Conservation (phyloP, 108 stramenopile species). For the Discostella stelligeroides region DNA sequence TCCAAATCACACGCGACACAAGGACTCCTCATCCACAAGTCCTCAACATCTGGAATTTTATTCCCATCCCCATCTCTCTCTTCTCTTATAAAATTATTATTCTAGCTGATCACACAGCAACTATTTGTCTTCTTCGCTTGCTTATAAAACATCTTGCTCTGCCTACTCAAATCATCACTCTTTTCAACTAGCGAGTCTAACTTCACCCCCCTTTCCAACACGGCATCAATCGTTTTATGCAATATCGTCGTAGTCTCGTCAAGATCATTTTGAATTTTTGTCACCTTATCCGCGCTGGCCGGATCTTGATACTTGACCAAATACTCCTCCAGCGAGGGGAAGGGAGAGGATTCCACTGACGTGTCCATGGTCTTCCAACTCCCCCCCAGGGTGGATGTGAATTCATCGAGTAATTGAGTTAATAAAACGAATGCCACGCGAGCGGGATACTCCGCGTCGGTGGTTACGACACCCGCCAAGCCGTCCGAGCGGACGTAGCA, state of each 20-base stretch:
- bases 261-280: constrained; percentile 98
- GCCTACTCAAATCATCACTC: constrained; percentile 93
- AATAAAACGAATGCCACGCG: constrained; percentile 97
- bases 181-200: constrained; percentile 97
- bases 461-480: constrained; percentile 89
- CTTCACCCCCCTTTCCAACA: constrained; percentile 97
- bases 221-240: constrained; percentile 98
- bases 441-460: constrained; percentile 97
- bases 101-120: constrained; percentile 95
- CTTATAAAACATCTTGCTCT: constrained; percentile 99
- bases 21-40: too few relatives aligned
- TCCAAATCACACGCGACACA: too few relatives aligned
- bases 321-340: constrained; percentile 73
- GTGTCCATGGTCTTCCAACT: constrained; percentile 69
- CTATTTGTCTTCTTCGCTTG: constrained; percentile 98
- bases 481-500: constrained; percentile 97
- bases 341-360: constrained; percentile 61
- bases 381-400: constrained; percentile 63
- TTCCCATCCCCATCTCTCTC: too few relatives aligned
- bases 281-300: constrained; percentile 95
- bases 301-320: constrained; percentile 91
- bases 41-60: too few relatives aligned
- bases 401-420: constrained; percentile 95
- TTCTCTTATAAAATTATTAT: too few relatives aligned
- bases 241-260: constrained; percentile 98